These are phyloP conservation scores for Xylariaceae sp. DNA, from an alignment of 2,329 filamentous ascomycete species.

Conservation along the genomic window DNA sequence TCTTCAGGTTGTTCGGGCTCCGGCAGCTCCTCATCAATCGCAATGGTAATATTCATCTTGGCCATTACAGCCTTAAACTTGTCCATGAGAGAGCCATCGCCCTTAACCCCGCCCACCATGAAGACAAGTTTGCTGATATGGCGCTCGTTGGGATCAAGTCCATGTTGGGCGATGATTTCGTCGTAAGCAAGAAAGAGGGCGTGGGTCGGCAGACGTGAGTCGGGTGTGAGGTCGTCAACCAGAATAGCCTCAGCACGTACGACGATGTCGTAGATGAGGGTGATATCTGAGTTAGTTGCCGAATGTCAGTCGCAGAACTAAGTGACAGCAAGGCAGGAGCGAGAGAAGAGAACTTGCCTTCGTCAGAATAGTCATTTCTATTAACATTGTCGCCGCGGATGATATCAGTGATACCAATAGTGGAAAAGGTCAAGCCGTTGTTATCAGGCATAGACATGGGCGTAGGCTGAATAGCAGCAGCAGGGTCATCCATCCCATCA, in stretches of 20 bases:
- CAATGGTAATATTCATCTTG: constrained; percentile 68
- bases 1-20: no score
- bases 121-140: constrained; percentile 76
- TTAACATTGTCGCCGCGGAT: constrained; percentile 10
- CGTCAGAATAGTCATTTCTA: constrained; percentile 26
- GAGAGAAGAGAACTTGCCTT: constrained; percentile 15
- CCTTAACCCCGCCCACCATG: constrained; percentile 65
- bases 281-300: constrained; percentile 55
- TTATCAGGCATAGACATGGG: constrained; percentile 8
- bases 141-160: constrained; percentile 68
- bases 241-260: constrained; percentile 64
- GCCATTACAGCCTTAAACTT: constrained; percentile 67
- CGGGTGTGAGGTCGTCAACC: constrained; percentile 49
- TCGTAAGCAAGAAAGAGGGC: constrained; percentile 82
- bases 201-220: constrained; percentile 64
- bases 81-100: constrained; percentile 56
- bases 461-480: constrained; percentile 4
- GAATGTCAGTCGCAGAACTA: constrained; percentile 9
- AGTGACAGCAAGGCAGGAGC: neutral
- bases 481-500: no score
- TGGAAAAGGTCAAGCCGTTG: constrained; percentile 15
- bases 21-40: constrained; percentile 55
- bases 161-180: constrained; percentile 65
- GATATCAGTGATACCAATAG: constrained; percentile 14
- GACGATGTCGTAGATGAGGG: constrained; percentile 73